Base-by-base conservation (phyloP, 2,329 filamentous ascomycete species). In the Gyromitra esculenta region DNA sequence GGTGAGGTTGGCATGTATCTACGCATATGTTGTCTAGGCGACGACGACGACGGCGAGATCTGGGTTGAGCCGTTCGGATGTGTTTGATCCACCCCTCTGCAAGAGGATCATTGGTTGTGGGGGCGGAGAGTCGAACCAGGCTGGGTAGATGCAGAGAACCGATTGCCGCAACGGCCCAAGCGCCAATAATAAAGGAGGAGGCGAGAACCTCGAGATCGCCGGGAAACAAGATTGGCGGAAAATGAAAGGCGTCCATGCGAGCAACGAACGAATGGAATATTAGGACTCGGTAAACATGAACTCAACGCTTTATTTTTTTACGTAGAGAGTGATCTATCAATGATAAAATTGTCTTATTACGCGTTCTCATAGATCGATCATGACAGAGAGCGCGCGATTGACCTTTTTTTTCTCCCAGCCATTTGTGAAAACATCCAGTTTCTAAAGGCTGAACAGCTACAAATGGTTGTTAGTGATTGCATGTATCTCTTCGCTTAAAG, bases 121-220 rank as follows among this genome's bases (percentile, higher is more conserved):
- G 25, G 50, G 25, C 31, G 8, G 52, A 31, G 52, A 31, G 21
- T 21, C 37, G 18, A 59, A 59, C 50, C 31, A 66, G 66, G 65
- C 21, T 45, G 31, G 64, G 45, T 56, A 37, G 57, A 67, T 67
- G 54, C 56, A 52, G 50, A 73, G 48, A 25, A 15, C 54, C 57
- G 57, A 67, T 57, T 57, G 15, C 68, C 37, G 45, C 35, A 43
- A 31, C 21, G 31, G 43, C 9, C 54, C 63, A 50, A 73, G 37
- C 37, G 35, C 70, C 70, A 73, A 54, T 63, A 15, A 75, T 57
- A 70, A 75, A 48, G 59, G 59, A 64, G 72, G 50, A 59, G 72
- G 65, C 50, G 31, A 50, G 48, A 41, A 54, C 31, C 15, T 21
- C 35, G 45, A 75, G 59, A 69, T 74, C 48, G 8, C n/a, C 57